Evolutionary conservation across 2,329 filamentous ascomycete genomes (phyloP), one percentile per base, ranked within the genome.

Genomic region (Neofusicoccum laricinum): DNA sequence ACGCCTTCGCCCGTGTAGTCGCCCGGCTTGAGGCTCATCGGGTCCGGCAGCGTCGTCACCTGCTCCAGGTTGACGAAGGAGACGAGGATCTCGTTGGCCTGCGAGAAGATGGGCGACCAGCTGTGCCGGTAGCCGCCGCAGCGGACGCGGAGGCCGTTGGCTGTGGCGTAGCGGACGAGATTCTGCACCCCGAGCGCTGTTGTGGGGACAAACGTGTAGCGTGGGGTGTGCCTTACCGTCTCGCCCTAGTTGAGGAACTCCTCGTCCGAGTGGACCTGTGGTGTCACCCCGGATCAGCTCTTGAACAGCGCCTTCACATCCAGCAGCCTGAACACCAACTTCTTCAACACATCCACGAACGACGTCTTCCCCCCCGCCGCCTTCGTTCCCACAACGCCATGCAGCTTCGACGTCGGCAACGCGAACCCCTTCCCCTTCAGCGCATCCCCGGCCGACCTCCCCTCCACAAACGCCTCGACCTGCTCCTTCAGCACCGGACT

Each of bases 101-200:
- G 70, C 1, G 77, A 75, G 65, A 80, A 82, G 19, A 79, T 75
- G 6, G 75, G 70, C 4, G 75, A 71, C 78, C 80, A 81, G 6
- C 76, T 79, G 65, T 82, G 80, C 4, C 80, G 72, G 64, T 80
- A 82, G 1, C 79, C 80, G 2, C 74, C 73, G 40, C 76, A 79
- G 34, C 80, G 73, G 15, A 82, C 76, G 4, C 77, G 71, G 66
- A 77, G 72, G 1, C 72, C 69, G 30, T 77, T 69, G 3, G 62
- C 57, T 36, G 73, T 73, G 0, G 79, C 77, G 64, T 71, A 79
- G 38, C 71, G 72, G 40, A 82, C 75, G 36, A 81, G 71, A 36
- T 78, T 77, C 40, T 79, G 75, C 3, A 82, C 68, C 3, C 78
- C 80, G 10, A 74, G 70, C 4, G 78, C 72, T 0, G 77, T 80